phyloP scores from a whole-genome alignment of 164 flowering plant species.

The Dillenia turbinata region DNA sequence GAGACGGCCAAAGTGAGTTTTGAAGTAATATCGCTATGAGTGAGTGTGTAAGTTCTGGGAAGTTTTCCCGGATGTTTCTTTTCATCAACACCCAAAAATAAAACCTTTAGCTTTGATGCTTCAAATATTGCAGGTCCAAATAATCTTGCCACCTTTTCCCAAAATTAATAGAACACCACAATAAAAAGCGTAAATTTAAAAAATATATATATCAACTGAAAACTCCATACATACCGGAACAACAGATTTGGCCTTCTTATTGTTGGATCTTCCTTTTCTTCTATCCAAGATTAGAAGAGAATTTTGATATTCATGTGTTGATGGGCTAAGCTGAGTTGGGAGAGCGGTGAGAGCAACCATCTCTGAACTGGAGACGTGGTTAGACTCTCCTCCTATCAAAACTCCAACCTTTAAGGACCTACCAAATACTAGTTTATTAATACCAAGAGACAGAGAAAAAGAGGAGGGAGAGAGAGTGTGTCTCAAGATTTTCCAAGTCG shows the following conservation, averaged over 20 bases:
- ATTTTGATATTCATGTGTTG: constrained; percentile 11
- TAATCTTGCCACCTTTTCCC: constrained; percentile 65
- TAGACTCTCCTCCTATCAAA: not conserved
- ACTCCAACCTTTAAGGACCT: not conserved
- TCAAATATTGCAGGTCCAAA: constrained; percentile 93
- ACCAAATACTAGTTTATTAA: not conserved
- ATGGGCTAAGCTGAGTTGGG: constrained; percentile 30
- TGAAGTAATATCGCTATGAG: constrained; percentile 86
- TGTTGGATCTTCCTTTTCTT: constrained; percentile 21
- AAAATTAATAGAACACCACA: constrained; percentile 5
- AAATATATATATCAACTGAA: not conserved
- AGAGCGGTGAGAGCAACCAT: constrained; percentile 49
- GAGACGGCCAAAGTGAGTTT: constrained; percentile 85
- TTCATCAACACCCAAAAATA: constrained; percentile 72
- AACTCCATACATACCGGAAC: constrained; percentile 35
- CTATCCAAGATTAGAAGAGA: constrained; percentile 9
- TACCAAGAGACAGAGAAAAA: not conserved
- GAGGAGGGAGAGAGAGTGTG: not conserved
- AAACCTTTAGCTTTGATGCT: constrained; percentile 83
- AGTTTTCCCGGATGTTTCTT: constrained; percentile 79
- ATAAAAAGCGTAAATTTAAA: not conserved
- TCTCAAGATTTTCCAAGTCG: not conserved
- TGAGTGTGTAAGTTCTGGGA: constrained; percentile 86
- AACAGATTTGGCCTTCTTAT: constrained; percentile 25
- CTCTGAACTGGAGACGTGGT: not conserved